These are phyloP conservation scores for Yamadazyma pseudoaaseri DNA, from an alignment of 1,139 yeast species.

Conservation along the genomic window DNA sequence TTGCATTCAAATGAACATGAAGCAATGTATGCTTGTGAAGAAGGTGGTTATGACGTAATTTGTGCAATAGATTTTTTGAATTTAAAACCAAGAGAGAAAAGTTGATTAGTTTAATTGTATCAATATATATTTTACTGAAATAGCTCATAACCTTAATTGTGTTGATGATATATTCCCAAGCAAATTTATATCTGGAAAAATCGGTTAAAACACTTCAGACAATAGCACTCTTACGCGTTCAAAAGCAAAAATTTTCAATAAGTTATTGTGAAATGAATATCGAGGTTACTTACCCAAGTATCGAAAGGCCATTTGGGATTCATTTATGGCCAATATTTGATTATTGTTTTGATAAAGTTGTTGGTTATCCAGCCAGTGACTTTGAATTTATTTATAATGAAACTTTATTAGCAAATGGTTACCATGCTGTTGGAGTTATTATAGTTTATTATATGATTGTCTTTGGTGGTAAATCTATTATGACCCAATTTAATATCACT, in stretches of 20 bases:
- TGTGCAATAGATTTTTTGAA: conserved; percentile 83
- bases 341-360: conserved; percentile 45
- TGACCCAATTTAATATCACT: conserved; percentile 48
- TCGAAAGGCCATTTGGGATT: conserved; percentile 86
- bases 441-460: conserved; percentile 76
- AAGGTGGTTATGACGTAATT: conserved; percentile 85
- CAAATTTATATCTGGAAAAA: too few species aligned
- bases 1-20: conserved; percentile 91
- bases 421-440: conserved; percentile 59
- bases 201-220: too few species aligned
- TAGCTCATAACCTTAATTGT: too few species aligned
- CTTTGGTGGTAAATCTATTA: conserved; percentile 68
- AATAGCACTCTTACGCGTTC: too few species aligned
- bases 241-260: too few species aligned
- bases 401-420: conserved; percentile 70
- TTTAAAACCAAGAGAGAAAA: too few species aligned
- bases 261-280: conserved; percentile 11
- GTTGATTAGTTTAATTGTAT: too few species aligned
- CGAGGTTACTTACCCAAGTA: conserved; percentile 46
- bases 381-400: conserved; percentile 67
- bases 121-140: too few species aligned
- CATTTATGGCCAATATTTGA: conserved; percentile 88
- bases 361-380: conserved; percentile 69
- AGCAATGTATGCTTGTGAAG: conserved; percentile 91
- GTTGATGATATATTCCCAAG: too few species aligned